Percentiles rank a stretch among this genome's conserved stretches.
phyloP scores from a whole-genome alignment of 805 yeast genomes.

The Teunomyces lycoperdinae region DNA sequence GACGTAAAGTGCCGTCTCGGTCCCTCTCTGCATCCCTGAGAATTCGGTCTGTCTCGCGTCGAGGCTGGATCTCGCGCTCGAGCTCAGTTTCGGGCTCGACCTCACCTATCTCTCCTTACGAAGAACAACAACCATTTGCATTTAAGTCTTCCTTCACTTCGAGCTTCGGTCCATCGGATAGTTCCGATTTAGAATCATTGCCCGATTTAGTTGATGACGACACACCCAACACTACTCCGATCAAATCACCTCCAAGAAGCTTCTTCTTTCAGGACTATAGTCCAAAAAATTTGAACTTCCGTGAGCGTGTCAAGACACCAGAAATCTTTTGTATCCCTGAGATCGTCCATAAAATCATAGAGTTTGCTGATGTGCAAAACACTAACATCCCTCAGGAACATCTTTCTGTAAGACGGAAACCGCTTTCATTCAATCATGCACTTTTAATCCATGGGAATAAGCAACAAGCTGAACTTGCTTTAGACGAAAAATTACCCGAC shows the following conservation, averaged over 20 bases:
- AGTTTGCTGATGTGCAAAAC: slow-evolving; percentile 54
- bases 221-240: slow-evolving; percentile 17
- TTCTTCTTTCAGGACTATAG: slow-evolving; percentile 6
- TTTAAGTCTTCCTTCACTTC: slow-evolving; percentile 8
- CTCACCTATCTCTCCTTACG: slow-evolving; percentile 3
- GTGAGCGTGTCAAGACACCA: slow-evolving; percentile 8
- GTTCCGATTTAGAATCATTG: slow-evolving; percentile 35
- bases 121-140: slow-evolving; percentile 12
- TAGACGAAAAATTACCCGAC: slow-evolving; percentile 28
- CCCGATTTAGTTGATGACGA: slow-evolving; percentile 36
- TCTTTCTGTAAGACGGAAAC: slow-evolving; percentile 61
- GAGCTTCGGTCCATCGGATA: slow-evolving; percentile 10
- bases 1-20: background rate
- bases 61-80: background rate
- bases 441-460: slow-evolving; percentile 59
- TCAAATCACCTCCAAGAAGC: slow-evolving; percentile 7
- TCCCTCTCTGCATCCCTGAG: slow-evolving; percentile 1
- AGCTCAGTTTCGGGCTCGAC: slow-evolving; percentile 6
- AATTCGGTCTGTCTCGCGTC: background rate
- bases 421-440: slow-evolving; percentile 68
- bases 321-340: slow-evolving; percentile 75
- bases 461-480: slow-evolving; percentile 42
- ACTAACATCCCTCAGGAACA: slow-evolving; percentile 59
- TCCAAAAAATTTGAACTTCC: background rate
- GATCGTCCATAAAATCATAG: slow-evolving; percentile 58